Percentiles rank a stretch among this genome's conserved stretches.
Conservation (phyloP, 768 basidiomycete species). For the Lepiota venenata region DNA sequence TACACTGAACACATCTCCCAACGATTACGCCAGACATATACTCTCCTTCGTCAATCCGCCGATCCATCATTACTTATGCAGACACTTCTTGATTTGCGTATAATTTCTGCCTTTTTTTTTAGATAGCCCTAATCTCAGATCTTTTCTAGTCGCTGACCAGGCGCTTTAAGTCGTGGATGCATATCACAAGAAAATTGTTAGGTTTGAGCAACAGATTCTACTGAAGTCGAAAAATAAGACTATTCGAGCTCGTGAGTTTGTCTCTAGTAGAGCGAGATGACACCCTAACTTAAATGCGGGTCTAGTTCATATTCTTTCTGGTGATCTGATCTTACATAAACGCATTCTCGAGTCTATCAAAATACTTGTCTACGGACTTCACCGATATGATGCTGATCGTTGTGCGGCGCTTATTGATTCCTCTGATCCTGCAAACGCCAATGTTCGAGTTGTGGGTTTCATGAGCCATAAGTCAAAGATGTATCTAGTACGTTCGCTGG, state of each 20-base stretch:
- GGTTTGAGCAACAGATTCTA: constrained; percentile 58
- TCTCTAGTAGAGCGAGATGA: too few species aligned
- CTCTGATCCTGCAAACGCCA: constrained; percentile 32
- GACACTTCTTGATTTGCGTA: constrained; percentile 59
- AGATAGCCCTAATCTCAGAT: not conserved
- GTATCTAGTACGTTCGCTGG: constrained; percentile 51
- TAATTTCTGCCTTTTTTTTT: constrained; percentile 12
- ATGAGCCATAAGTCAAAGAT: constrained; percentile 70
- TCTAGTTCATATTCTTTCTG: constrained; percentile 71
- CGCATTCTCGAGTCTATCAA: constrained; percentile 72
- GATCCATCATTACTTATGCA: constrained; percentile 71
- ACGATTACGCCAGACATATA: constrained; percentile 57
- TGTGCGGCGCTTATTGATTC: constrained; percentile 53
- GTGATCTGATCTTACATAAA: constrained; percentile 71
- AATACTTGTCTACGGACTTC: constrained; percentile 62
- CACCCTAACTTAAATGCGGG: not conserved
- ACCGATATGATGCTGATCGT: constrained; percentile 68
- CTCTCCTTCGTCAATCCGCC: constrained; percentile 55
- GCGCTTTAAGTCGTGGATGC: constrained; percentile 66
- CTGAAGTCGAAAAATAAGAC: constrained; percentile 58
- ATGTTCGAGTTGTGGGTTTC: constrained; percentile 48
- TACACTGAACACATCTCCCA: constrained; percentile 54
- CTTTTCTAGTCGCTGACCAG: constrained; percentile 56
- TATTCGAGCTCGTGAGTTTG: constrained; percentile 32
- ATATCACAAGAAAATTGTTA: constrained; percentile 59